phyloP scores from a whole-genome alignment of 805 yeast species.

The Cyberlindnera misumaiensis region DNA sequence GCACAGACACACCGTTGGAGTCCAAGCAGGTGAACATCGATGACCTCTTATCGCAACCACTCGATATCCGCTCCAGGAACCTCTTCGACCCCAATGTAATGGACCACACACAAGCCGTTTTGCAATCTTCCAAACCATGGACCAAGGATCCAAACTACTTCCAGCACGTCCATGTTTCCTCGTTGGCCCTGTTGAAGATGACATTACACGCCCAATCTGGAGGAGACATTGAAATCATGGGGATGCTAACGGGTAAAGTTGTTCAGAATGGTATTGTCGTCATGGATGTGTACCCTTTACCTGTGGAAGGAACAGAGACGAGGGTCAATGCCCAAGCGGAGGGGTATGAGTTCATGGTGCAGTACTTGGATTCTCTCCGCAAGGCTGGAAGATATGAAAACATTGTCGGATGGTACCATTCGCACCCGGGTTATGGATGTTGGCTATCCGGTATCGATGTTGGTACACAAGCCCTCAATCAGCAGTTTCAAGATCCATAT shows the following conservation, averaged over 20 bases:
- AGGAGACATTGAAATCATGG: conserved; percentile 90
- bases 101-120: conserved; percentile 8
- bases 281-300: conserved; percentile 77
- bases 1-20: conserved; percentile 5
- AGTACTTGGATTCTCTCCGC: conserved; percentile 55
- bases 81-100: conserved; percentile 12
- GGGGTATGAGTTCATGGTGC: conserved; percentile 93
- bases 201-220: conserved; percentile 75
- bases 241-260: conserved; percentile 81
- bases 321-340: conserved; percentile 92
- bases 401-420: conserved; percentile 97
- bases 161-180: conserved; percentile 54
- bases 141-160: conserved; percentile 51
- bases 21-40: conserved; percentile 14
- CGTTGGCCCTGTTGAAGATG: conserved; percentile 71
- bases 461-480: conserved; percentile 79
- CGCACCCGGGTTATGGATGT: conserved; percentile 98
- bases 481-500: conserved; percentile 86
- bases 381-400: conserved; percentile 49
- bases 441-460: conserved; percentile 95
- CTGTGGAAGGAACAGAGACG: conserved; percentile 95
- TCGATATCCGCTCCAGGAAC: conserved; percentile 8
- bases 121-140: conserved; percentile 44
- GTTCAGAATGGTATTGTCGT: conserved; percentile 52
- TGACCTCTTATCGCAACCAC: conserved; percentile 9